Percentiles rank a stretch among this genome's conserved stretches.
Evolutionary conservation across 2,329 filamentous ascomycete species (phyloP).

Genomic region (Aspergillus sp.): DNA sequence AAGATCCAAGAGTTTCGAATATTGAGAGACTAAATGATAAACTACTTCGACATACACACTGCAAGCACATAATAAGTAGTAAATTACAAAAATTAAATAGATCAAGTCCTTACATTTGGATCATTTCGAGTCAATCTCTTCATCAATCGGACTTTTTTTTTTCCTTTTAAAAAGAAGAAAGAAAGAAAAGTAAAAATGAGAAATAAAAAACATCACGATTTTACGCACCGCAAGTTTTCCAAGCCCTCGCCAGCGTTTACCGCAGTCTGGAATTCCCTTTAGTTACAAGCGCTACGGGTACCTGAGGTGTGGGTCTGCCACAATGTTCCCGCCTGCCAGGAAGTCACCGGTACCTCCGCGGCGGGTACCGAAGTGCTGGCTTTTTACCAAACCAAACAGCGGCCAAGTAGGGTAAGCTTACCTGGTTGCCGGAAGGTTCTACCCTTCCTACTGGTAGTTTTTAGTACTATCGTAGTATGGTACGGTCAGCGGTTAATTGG

Average conservation of each 20-base stretch:
- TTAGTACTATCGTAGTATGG: too few species aligned
- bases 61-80: too few species aligned
- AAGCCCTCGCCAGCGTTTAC: not conserved
- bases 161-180: not conserved
- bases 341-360: slow-evolving; percentile 18
- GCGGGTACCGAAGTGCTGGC: slow-evolving; percentile 10
- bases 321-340: slow-evolving; percentile 18
- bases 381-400: not conserved
- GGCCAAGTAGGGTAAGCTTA: not conserved
- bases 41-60: too few species aligned
- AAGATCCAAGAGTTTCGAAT: too few species aligned
- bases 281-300: slow-evolving; percentile 22
- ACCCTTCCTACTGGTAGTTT: too few species aligned
- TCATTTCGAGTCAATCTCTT: too few species aligned
- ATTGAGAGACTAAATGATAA: too few species aligned
- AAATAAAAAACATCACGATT: not conserved
- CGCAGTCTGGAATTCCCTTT: not conserved
- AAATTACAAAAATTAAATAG: too few species aligned
- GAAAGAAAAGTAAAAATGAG: too few species aligned
- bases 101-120: too few species aligned
- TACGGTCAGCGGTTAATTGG: not conserved
- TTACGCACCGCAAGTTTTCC: not conserved
- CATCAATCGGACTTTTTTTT: too few species aligned
- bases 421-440: not conserved
- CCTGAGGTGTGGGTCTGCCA: slow-evolving; percentile 23